Percentiles rank a stretch among this genome's conserved stretches.
Conservation (phyloP, 371 early-diverging fungal genomes). For the Mucor circinelloides region DNA sequence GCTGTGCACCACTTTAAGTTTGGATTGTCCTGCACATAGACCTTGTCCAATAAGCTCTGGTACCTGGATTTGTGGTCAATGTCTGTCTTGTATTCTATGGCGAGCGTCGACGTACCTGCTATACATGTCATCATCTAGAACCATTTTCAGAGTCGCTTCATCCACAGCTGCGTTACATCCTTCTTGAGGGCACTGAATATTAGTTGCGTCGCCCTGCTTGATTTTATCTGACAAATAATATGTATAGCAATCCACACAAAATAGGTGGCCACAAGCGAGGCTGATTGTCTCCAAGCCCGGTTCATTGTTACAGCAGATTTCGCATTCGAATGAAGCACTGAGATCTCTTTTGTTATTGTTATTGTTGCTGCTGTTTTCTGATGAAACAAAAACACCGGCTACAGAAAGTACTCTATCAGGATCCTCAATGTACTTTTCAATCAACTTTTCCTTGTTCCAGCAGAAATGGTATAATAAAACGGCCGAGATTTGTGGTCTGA, state of each 20-base stretch:
- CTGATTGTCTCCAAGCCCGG: constrained; percentile 61
- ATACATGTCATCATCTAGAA: constrained; percentile 55
- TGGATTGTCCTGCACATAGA: constrained; percentile 86
- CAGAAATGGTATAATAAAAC: constrained; percentile 75
- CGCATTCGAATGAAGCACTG: constrained; percentile 80
- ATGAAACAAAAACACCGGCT: constrained; percentile 65
- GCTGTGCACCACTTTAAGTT: constrained; percentile 92
- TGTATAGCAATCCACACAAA: constrained; percentile 82
- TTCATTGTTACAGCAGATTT: constrained; percentile 81
- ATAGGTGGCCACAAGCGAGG: constrained; percentile 81
- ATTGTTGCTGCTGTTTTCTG: constrained; percentile 23
- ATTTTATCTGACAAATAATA: constrained; percentile 85
- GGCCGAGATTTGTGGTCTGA: constrained; percentile 58
- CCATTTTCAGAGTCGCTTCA: constrained; percentile 67
- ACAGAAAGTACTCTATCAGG: constrained; percentile 64
- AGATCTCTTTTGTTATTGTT: constrained; percentile 15
- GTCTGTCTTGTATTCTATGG: neutral
- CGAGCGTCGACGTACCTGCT: constrained; percentile 46
- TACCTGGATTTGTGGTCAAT: constrained; percentile 52
- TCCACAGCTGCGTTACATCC: constrained; percentile 83
- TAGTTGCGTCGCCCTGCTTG: constrained; percentile 79
- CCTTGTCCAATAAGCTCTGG: constrained; percentile 71
- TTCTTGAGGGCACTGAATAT: constrained; percentile 81
- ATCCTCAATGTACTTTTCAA: constrained; percentile 86
- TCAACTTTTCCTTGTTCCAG: constrained; percentile 91